Evolutionary conservation across 208 protist genomes (phyloP).

Genomic region (Wallacemonas sp.): DNA sequence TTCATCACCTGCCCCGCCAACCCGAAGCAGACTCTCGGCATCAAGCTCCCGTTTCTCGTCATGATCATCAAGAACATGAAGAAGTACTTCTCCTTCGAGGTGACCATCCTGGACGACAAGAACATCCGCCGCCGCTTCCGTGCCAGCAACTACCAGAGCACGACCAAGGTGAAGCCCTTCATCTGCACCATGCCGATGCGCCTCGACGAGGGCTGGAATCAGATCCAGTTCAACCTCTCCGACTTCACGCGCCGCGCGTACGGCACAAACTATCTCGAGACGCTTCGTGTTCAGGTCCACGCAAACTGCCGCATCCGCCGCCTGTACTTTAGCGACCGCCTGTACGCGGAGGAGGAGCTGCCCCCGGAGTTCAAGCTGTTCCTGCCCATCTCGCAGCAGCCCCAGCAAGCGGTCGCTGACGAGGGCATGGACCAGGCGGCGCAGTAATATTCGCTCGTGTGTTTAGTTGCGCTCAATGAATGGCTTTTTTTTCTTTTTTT

Average conservation of each 20-base stretch:
- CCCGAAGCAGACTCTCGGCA: conserved; percentile 97
- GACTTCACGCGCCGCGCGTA: conserved; percentile 99
- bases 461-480: background rate
- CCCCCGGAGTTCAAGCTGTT: conserved; percentile 99
- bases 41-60: conserved; percentile 99
- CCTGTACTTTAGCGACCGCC: conserved; percentile 99
- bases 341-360: conserved; percentile 99
- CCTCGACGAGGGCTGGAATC: conserved; percentile 99
- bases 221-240: conserved; percentile 99
- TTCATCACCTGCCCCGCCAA: conserved; percentile 98
- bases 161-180: conserved; percentile 98
- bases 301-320: conserved; percentile 99
- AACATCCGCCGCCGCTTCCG: conserved; percentile 97
- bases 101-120: conserved; percentile 99
- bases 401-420: conserved; percentile 24
- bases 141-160: conserved; percentile 99
- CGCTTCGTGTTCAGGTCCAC: conserved; percentile 97
- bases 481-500: conserved; percentile 5
- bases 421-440: conserved; percentile 18
- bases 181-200: conserved; percentile 99
- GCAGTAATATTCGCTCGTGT: background rate
- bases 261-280: conserved; percentile 99
- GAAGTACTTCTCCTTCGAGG: conserved; percentile 99
- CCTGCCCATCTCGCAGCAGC: conserved; percentile 91
- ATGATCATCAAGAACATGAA: conserved; percentile 99